Evolutionary conservation across 306 rosid genomes (phyloP).

Genomic region (Begonia masoniana): DNA sequence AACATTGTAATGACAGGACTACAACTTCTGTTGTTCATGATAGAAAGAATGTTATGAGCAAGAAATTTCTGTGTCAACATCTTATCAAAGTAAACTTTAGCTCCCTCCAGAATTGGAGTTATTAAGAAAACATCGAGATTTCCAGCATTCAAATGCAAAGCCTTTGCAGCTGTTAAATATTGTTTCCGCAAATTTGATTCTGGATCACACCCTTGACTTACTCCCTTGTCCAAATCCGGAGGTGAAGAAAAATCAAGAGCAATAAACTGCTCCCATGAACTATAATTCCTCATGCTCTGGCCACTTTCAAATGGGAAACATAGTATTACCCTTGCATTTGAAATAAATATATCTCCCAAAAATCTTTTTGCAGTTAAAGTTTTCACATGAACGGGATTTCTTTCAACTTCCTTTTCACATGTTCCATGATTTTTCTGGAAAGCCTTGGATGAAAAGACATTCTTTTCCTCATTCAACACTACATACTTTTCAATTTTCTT

Average conservation of each 20-base stretch:
- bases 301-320: constrained; percentile 60
- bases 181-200: constrained; percentile 38
- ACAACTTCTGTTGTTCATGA: constrained; percentile 26
- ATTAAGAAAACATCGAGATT: constrained; percentile 52
- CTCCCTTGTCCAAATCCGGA: constrained; percentile 21
- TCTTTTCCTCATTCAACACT: constrained; percentile 21
- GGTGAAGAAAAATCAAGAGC: constrained; percentile 62
- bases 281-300: constrained; percentile 22
- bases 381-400: constrained; percentile 28
- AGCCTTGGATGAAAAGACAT: constrained; percentile 17
- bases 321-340: constrained; percentile 59
- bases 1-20: constrained; percentile 43
- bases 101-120: constrained; percentile 20
- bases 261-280: constrained; percentile 58
- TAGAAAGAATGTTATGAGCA: constrained; percentile 47
- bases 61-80: constrained; percentile 28
- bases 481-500: constrained; percentile 35
- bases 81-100: constrained; percentile 21
- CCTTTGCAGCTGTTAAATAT: constrained; percentile 29
- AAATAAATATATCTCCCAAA: constrained; percentile 50
- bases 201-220: constrained; percentile 18
- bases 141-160: constrained; percentile 46
- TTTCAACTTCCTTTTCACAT: constrained; percentile 21
- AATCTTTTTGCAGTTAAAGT: constrained; percentile 38
- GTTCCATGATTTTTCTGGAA: constrained; percentile 23